phyloP scores from a whole-genome alignment of 495 filamentous ascomycete genomes.

The Chaetomium fimeti region DNA sequence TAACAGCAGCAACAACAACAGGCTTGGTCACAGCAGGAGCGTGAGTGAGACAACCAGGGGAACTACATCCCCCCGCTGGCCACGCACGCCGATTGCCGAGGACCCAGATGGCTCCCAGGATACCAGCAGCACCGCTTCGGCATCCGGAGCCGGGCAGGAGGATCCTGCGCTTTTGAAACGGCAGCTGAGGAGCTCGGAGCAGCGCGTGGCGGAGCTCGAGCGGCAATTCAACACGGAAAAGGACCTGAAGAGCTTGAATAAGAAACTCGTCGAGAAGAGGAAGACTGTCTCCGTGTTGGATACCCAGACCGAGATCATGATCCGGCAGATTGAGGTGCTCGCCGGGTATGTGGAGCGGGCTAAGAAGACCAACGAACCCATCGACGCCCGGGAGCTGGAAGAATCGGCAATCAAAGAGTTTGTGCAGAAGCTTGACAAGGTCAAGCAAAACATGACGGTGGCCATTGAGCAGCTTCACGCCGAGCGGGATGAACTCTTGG shows the following conservation, averaged over 20 bases:
- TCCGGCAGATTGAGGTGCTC: conserved; percentile 85
- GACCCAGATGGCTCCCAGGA: conserved; percentile 58
- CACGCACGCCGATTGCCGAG: conserved; percentile 70
- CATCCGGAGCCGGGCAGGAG: conserved; percentile 57
- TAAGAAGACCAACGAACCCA: conserved; percentile 69
- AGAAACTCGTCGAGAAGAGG: conserved; percentile 85
- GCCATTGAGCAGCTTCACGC: conserved; percentile 82
- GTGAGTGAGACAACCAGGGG: conserved; percentile 58
- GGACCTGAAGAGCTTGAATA: conserved; percentile 80
- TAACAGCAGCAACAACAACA: conserved; percentile 44
- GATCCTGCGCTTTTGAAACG: conserved; percentile 70
- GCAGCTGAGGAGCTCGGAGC: conserved; percentile 76
- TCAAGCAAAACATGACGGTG: conserved; percentile 75
- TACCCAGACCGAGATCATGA: conserved; percentile 89
- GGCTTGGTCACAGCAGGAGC: conserved; percentile 50
- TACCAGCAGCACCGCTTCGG: conserved; percentile 69
- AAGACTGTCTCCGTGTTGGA: conserved; percentile 96
- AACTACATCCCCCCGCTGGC: conserved; percentile 60
- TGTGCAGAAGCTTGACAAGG: conserved; percentile 76
- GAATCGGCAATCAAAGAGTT: conserved; percentile 85
- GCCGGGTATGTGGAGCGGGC: conserved; percentile 62
- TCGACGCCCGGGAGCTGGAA: conserved; percentile 73
- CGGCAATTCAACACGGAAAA: conserved; percentile 64
- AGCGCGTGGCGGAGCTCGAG: conserved; percentile 81
- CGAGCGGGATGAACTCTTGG: conserved; percentile 73